phyloP scores from a whole-genome alignment of 2,329 filamentous ascomycete species.

The Colletotrichum orchidophilum region DNA sequence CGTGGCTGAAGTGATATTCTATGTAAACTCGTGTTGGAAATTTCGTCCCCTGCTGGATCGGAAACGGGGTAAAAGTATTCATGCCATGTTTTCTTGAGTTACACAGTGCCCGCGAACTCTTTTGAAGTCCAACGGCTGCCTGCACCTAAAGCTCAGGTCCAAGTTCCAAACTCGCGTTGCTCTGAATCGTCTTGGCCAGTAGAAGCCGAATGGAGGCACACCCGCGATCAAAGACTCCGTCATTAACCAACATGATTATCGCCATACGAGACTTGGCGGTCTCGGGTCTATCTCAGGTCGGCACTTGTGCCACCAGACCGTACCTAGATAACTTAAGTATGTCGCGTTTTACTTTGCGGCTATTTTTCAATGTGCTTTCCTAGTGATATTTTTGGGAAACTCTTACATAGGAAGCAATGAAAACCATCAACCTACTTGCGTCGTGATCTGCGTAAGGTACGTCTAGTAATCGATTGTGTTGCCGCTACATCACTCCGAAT shows the following conservation, averaged over 20 bases:
- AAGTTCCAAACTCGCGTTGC: not conserved
- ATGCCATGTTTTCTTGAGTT: not conserved
- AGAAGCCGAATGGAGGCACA: not conserved
- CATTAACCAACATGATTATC: not conserved
- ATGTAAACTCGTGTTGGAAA: not conserved
- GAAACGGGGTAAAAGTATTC: not conserved
- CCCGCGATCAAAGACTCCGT: not conserved
- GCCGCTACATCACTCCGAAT: no score
- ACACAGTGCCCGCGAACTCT: not conserved
- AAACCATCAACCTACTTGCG: no score
- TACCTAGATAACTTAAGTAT: no score
- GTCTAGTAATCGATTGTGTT: no score
- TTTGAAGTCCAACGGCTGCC: slow-evolving; percentile 1
- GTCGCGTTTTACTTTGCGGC: not conserved
- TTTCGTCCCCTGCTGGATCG: not conserved
- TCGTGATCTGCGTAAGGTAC: no score
- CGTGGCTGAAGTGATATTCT: slow-evolving; percentile 4
- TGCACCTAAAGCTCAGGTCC: slow-evolving; percentile 12
- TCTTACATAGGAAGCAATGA: no score
- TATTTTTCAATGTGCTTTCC: no score
- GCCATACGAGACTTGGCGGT: not conserved
- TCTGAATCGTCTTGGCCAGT: not conserved
- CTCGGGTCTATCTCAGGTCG: not conserved
- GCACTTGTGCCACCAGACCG: no score
- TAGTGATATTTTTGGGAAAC: no score